Conservation (phyloP, 2,329 filamentous ascomycete species). For the Ascochyta viciae-villosae region DNA sequence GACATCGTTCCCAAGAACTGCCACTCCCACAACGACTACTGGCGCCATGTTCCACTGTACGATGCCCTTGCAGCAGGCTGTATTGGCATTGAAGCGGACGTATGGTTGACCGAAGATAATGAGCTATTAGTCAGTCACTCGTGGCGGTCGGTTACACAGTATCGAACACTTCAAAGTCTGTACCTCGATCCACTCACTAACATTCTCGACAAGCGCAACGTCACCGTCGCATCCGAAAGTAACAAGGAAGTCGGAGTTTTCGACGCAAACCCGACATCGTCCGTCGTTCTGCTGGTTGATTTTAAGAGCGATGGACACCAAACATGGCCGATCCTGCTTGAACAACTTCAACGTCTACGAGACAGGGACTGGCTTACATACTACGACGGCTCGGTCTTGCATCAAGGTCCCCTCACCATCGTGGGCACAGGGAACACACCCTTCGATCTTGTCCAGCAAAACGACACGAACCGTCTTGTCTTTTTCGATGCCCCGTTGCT, state of each 20-base stretch:
- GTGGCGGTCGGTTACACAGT: slow-evolving; percentile 23
- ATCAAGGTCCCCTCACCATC: slow-evolving; percentile 68
- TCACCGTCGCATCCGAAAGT: slow-evolving; percentile 25
- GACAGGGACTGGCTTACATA: slow-evolving; percentile 60
- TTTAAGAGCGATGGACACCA: slow-evolving; percentile 66
- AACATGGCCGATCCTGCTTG: slow-evolving; percentile 61
- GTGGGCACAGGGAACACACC: slow-evolving; percentile 72
- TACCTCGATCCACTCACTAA: slow-evolving; percentile 52
- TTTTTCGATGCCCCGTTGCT: slow-evolving; percentile 72
- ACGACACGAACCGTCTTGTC: slow-evolving; percentile 64
- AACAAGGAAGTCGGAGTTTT: slow-evolving; percentile 58
- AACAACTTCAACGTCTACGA: slow-evolving; percentile 66
- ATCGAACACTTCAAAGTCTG: slow-evolving; percentile 35
- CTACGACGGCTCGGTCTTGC: slow-evolving; percentile 58
- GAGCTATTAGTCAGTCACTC: slow-evolving; percentile 42
- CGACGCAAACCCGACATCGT: slow-evolving; percentile 47
- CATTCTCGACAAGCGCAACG: slow-evolving; percentile 44
- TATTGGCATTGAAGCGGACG: slow-evolving; percentile 42
- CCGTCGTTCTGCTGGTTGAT: slow-evolving; percentile 71
- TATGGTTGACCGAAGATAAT: slow-evolving; percentile 31
- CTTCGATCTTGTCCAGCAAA: slow-evolving; percentile 62
- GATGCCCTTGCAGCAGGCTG: slow-evolving; percentile 51
- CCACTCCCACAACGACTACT: slow-evolving; percentile 56
- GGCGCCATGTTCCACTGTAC: slow-evolving; percentile 50
- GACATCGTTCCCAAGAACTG: slow-evolving; percentile 46